Evolutionary conservation across 345 rosid genomes (phyloP).

Genomic region (Brassica nigra): DNA sequence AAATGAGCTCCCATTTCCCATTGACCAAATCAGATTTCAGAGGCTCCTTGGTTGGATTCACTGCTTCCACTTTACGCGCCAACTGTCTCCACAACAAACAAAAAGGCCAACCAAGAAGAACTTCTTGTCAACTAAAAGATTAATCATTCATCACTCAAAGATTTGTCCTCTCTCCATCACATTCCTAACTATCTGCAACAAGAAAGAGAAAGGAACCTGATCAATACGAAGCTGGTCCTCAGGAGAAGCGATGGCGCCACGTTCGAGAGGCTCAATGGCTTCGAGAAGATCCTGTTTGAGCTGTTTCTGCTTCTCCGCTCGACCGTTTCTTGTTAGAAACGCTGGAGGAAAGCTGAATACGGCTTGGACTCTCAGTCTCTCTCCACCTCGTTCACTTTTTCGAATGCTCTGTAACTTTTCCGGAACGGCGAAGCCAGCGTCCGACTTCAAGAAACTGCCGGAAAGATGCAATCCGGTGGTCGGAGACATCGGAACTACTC

Average conservation of each 20-base stretch:
- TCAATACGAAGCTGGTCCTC: constrained; percentile 79
- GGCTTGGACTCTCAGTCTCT: constrained; percentile 41
- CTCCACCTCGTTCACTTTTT: constrained; percentile 43
- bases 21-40: constrained; percentile 67
- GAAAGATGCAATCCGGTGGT: constrained; percentile 25
- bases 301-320: constrained; percentile 50
- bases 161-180: not conserved
- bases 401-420: constrained; percentile 17
- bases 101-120: not conserved
- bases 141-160: not conserved
- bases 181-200: not conserved
- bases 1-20: constrained; percentile 96
- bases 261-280: constrained; percentile 69
- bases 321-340: constrained; percentile 65
- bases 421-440: constrained; percentile 27
- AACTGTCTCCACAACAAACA: constrained; percentile 44
- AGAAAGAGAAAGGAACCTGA: constrained; percentile 48
- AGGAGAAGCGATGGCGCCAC: constrained; percentile 77
- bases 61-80: constrained; percentile 80
- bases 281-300: constrained; percentile 76
- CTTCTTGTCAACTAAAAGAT: too few species aligned
- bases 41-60: constrained; percentile 73
- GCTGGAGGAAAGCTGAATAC: constrained; percentile 74
- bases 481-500: constrained; percentile 35
- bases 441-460: constrained; percentile 29